A percentile compares a stretch with the other conserved stretches of the same genome.
These are phyloP conservation scores for Xylaria sp. DNA, from an alignment of 2,329 filamentous ascomycete genomes.

Conservation along the genomic window DNA sequence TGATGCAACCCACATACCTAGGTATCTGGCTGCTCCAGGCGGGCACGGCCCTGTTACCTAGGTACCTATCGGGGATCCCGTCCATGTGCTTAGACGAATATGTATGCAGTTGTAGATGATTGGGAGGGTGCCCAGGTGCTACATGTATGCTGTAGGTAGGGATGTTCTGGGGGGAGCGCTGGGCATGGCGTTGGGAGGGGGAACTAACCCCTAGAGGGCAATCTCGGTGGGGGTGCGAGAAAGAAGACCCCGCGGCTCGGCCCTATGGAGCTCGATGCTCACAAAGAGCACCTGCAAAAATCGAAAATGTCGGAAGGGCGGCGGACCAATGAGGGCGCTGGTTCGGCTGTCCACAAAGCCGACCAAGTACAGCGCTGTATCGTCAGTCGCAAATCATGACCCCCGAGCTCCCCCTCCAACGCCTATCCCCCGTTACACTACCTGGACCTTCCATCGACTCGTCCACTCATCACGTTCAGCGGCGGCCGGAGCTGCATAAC, in stretches of 20 bases:
- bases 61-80: constrained; percentile 21
- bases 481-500: constrained; percentile 38
- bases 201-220: constrained; percentile 14
- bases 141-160: too few relatives aligned
- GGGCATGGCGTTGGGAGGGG: not conserved
- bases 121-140: not conserved
- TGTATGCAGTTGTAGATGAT: constrained; percentile 23
- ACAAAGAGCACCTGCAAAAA: constrained; percentile 32
- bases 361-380: constrained; percentile 42
- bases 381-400: constrained; percentile 44
- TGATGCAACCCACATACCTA: constrained; percentile 34
- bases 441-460: constrained; percentile 21
- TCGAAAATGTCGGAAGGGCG: constrained; percentile 41
- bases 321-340: constrained; percentile 41
- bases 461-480: constrained; percentile 34
- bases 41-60: constrained; percentile 4
- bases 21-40: constrained; percentile 1
- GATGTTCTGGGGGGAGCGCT: too few relatives aligned
- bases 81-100: constrained; percentile 19
- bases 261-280: constrained; percentile 32
- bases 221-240: constrained; percentile 19
- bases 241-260: constrained; percentile 43
- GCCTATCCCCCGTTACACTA: constrained; percentile 27
- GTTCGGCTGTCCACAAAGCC: constrained; percentile 47
- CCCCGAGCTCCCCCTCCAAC: constrained; percentile 32